phyloP scores from a whole-genome alignment of 805 yeast species.

The Brettanomyces naardenensis region DNA sequence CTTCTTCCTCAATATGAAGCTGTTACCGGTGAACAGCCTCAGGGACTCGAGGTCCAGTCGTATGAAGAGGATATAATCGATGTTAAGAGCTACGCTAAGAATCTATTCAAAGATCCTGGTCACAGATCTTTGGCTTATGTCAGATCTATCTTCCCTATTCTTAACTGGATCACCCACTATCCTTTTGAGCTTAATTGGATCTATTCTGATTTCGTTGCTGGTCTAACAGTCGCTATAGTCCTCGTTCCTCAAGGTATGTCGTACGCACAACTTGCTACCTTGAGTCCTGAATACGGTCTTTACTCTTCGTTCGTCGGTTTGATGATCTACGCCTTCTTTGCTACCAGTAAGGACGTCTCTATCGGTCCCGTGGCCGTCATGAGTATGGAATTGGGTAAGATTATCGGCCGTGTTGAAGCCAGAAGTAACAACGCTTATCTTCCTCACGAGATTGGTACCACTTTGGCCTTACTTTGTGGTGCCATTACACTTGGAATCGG shows the following conservation, averaged over 20 bases:
- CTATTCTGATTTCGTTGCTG: conserved; percentile 79
- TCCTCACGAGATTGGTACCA: conserved; percentile 73
- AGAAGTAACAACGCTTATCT: conserved; percentile 31
- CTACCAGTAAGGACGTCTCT: conserved; percentile 91
- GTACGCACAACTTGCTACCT: conserved; percentile 79
- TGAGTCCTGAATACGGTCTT: conserved; percentile 77
- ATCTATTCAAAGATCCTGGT: conserved; percentile 31
- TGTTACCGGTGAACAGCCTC: not conserved
- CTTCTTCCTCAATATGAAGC: not conserved
- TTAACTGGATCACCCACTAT: conserved; percentile 80
- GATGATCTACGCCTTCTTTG: conserved; percentile 79
- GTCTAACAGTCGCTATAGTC: conserved; percentile 88
- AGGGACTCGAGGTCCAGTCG: conserved; percentile 4
- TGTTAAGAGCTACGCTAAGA: conserved; percentile 20
- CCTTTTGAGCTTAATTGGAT: conserved; percentile 60
- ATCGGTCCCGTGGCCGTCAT: conserved; percentile 97
- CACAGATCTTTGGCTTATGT: conserved; percentile 38
- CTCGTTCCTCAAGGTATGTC: conserved; percentile 96
- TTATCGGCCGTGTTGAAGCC: conserved; percentile 54
- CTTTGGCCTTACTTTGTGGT: conserved; percentile 76
- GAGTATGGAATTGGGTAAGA: conserved; percentile 80
- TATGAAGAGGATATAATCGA: conserved; percentile 21
- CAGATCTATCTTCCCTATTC: conserved; percentile 66
- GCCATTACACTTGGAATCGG: conserved; percentile 80
- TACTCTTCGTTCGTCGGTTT: conserved; percentile 92